Evolutionary conservation across 2,329 filamentous ascomycete genomes (phyloP), one percentile per base, ranked within the genome.

Genomic region (Calonectria ilicicola): DNA sequence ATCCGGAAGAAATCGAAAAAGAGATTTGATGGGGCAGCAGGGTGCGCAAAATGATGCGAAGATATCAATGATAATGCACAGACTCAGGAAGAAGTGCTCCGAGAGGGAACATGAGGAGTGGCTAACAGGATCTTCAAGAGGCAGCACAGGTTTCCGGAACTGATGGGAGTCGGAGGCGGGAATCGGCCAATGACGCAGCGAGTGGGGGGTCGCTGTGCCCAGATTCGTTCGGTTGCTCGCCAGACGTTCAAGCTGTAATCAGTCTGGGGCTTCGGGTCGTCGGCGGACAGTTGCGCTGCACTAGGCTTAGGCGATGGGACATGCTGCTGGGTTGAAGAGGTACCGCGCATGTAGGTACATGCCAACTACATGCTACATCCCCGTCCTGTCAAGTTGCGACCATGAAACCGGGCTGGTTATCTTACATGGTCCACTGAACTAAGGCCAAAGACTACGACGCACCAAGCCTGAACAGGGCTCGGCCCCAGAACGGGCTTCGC

Each of bases 191-290:
- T 78, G 77, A 79, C 75, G 77, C 74, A 79, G 58, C n/a, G n/a
- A n/a, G n/a, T n/a, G n/a, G n/a, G n/a, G n/a, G n/a, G n/a, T n/a
- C n/a, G n/a, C n/a, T n/a, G n/a, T n/a, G n/a, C n/a, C n/a, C n/a
- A n/a, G n/a, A n/a, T n/a, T n/a, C n/a, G n/a, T n/a, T 79, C 77
- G 77, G 77, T 78, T 75, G 77, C 74, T 79, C 77, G 77, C 32
- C 27, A 23, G 53, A 56, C 62, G 38, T 15, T 56, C 15, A 21
- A 65, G 17, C 23, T 66, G 46, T 44, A 23, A 12, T 47, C 47
- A 76, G 26, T 70, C 64, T 40, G 72, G 72, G 53, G 64, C 67
- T 76, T 75, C 77, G 77, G 77, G 70, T 75, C 77, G 77, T 79
- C 77, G 77, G 77, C 56, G 46, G 46, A 64, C 56, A 71, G 17